Base-by-base conservation (phyloP, 2,329 filamentous ascomycete genomes). In the Colletotrichum cuscutae region DNA sequence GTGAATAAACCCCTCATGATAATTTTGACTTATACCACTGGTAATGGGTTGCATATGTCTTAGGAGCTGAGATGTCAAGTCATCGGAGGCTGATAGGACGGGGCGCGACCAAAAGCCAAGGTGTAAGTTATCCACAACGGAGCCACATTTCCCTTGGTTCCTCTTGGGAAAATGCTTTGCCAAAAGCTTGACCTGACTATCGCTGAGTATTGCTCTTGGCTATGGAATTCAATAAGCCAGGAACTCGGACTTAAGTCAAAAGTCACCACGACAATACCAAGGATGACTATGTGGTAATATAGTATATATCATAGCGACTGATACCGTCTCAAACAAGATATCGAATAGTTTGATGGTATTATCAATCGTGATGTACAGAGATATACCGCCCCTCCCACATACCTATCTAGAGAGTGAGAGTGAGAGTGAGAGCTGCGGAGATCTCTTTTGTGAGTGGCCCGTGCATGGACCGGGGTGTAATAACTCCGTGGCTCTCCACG, bases 151-250 rank as follows among this genome's bases (percentile, higher is more conserved):
- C 9, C 9, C 46, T 64, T 46, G 46, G 35, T 57, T 54, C 49
- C 4, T 72, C 70, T 70, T 65, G 70, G 66, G 65, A 11, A 70
- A 70, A 70, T 49, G 26, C 60, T 65, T 65, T 69, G 61, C 42
- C 68, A 61, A 72, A 73, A 72, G 71, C 71, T 73, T 72, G 68
- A 62, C 19, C 46, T 42, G 24, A 67, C 62, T 2, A 19, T 49
- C 64, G 35, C 60, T 52, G 46, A 71, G 24, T 2, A 26, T 15
- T n/a, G n/a, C 24, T 26, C 3, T 30, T 11, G 30, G 9, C 15
- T n/a, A 12, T 53, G 13, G 19, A 32, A 11, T 53, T n/a, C 28
- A 19, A 5, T 9, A 22, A 30, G n/a, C 15, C 42, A 15, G n/a
- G 46, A 37, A 12, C n/a, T 42, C 22, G 19, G 35, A 57, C 4